Percentiles rank a stretch among this genome's conserved stretches.
These are phyloP conservation scores for Nakazawaea laoshanensis DNA, from an alignment of 805 yeast genomes.

Conservation along the genomic window DNA sequence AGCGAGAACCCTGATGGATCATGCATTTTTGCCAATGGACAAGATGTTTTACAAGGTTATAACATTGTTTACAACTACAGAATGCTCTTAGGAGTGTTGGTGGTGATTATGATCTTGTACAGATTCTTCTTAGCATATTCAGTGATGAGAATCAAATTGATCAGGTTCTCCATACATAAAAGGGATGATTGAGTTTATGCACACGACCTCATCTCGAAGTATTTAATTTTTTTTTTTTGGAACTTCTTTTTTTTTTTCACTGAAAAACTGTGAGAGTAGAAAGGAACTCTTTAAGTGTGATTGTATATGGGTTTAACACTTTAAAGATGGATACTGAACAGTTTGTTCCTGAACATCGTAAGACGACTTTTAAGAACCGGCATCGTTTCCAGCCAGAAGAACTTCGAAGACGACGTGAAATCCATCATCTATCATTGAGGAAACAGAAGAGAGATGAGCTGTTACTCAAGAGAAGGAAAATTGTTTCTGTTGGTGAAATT, in stretches of 20 bases:
- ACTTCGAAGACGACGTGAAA: constrained; percentile 7
- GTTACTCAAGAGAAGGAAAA: constrained; percentile 9
- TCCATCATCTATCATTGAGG: constrained; percentile 4
- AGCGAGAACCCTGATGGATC: constrained; percentile 19
- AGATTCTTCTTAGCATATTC: constrained; percentile 28
- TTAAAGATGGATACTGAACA: not conserved
- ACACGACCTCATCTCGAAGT: too few species aligned
- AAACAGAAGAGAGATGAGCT: constrained; percentile 10
- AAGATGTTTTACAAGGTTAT: constrained; percentile 46
- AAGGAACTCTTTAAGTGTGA: too few species aligned
- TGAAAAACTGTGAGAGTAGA: too few species aligned
- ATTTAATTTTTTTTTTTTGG: too few species aligned
- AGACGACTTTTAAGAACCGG: constrained; percentile 6
- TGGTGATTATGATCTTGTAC: constrained; percentile 32
- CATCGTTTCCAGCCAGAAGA: constrained; percentile 9
- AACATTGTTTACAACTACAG: constrained; percentile 29
- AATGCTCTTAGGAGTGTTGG: constrained; percentile 28
- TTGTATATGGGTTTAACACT: too few species aligned
- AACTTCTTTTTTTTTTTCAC: too few species aligned
- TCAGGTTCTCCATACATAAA: constrained; percentile 13
- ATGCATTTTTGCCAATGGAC: constrained; percentile 47
- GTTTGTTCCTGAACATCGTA: constrained; percentile 9
- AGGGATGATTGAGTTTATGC: too few species aligned
- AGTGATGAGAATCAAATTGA: constrained; percentile 16
- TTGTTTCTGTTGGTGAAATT: constrained; percentile 5